Conservation (phyloP, 208 protist species). For the Lotmaria passim region DNA sequence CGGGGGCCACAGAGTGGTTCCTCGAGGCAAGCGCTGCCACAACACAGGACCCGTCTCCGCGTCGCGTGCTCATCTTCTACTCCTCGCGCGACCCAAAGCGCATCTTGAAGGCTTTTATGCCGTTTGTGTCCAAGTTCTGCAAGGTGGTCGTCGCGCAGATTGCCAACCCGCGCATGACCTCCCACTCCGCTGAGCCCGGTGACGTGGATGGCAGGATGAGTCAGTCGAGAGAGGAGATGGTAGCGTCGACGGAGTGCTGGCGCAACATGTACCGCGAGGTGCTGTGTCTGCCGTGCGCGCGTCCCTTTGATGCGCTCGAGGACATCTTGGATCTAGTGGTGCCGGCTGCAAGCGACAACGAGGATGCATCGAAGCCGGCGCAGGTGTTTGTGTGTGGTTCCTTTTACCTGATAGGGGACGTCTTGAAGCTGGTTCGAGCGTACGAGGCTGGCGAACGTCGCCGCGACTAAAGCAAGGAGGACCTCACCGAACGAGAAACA, state of each 20-base stretch:
- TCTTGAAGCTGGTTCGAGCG: constrained; percentile 52
- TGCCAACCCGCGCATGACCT: constrained; percentile 49
- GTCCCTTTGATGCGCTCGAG: constrained; percentile 56
- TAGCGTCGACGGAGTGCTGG: constrained; percentile 60
- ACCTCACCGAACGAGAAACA: neutral
- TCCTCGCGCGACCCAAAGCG: constrained; percentile 62
- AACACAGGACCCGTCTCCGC: constrained; percentile 43
- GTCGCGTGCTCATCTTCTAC: constrained; percentile 83
- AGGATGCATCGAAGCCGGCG: constrained; percentile 67
- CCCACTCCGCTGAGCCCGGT: constrained; percentile 35
- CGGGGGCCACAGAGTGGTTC: constrained; percentile 74
- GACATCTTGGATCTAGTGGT: constrained; percentile 65
- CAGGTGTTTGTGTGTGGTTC: constrained; percentile 88
- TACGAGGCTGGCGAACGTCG: constrained; percentile 32
- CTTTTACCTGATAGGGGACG: constrained; percentile 82
- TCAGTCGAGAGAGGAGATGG: constrained; percentile 41
- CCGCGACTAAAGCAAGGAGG: neutral
- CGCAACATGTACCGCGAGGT: constrained; percentile 73
- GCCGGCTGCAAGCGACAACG: constrained; percentile 46
- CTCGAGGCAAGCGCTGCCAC: constrained; percentile 59
- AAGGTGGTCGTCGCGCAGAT: constrained; percentile 72
- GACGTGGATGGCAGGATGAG: constrained; percentile 37
- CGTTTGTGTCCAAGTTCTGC: constrained; percentile 58
- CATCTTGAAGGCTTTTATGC: constrained; percentile 84
- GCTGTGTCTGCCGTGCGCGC: constrained; percentile 58